phyloP scores from a whole-genome alignment of 1,139 yeast genomes.

The Kurtzmaniella natalensis region DNA sequence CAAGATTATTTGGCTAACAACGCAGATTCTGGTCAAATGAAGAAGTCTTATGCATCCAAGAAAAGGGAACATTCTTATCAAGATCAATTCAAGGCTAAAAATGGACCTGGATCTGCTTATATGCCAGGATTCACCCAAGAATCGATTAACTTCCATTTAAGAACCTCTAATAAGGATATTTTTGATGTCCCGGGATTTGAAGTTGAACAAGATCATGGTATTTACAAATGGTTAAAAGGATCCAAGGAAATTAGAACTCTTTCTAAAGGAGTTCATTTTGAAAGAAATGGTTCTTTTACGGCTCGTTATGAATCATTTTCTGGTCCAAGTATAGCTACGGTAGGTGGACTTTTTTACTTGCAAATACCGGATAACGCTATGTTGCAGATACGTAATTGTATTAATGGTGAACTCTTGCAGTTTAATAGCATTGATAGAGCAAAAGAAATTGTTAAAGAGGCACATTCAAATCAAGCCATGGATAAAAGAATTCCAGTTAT shows the following conservation, averaged over 20 bases:
- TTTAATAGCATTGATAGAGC: slow-evolving; percentile 29
- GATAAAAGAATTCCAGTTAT: slow-evolving; percentile 28
- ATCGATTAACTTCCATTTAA: slow-evolving; percentile 29
- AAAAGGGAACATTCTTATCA: slow-evolving; percentile 10
- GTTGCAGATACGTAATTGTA: slow-evolving; percentile 37
- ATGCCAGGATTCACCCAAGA: slow-evolving; percentile 59
- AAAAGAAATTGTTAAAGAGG: slow-evolving; percentile 11
- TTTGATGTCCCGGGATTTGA: slow-evolving; percentile 60
- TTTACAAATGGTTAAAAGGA: slow-evolving; percentile 24
- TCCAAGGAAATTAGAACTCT: slow-evolving; percentile 30
- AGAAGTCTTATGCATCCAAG: slow-evolving; percentile 6
- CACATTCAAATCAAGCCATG: slow-evolving; percentile 17
- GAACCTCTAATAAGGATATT: slow-evolving; percentile 23
- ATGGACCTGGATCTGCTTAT: slow-evolving; percentile 45
- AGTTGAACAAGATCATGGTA: slow-evolving; percentile 17
- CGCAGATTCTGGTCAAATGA: background rate
- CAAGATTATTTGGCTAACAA: slow-evolving; percentile 7
- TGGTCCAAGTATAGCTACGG: slow-evolving; percentile 43
- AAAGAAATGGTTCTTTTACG: slow-evolving; percentile 30
- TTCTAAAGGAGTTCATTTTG: slow-evolving; percentile 33
- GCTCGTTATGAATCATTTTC: slow-evolving; percentile 36
- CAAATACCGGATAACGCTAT: slow-evolving; percentile 36
- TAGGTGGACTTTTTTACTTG: slow-evolving; percentile 61
- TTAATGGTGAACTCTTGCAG: slow-evolving; percentile 24
- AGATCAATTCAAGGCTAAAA: slow-evolving; percentile 16